A percentile compares a stretch with the other conserved stretches of the same genome.
Evolutionary conservation across 2,329 filamentous ascomycete genomes (phyloP).

Genomic region (Lanzia echinophila): DNA sequence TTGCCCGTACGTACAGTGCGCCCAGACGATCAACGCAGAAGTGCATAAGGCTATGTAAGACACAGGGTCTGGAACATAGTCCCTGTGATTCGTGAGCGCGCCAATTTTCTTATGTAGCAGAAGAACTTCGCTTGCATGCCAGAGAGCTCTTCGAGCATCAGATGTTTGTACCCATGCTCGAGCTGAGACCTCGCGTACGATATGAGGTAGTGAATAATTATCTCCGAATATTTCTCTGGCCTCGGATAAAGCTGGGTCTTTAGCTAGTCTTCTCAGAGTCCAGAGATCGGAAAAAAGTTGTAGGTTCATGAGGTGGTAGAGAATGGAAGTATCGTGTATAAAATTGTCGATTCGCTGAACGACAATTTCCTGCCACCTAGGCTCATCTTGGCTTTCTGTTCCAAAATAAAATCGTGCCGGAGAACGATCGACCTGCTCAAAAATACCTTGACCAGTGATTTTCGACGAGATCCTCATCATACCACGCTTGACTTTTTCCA

Average conservation of each 20-base stretch:
- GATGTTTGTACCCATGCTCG: slow-evolving; percentile 29
- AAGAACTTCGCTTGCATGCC: slow-evolving; percentile 32
- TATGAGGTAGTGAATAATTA: slow-evolving; percentile 9
- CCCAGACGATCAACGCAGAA: slow-evolving; percentile 33
- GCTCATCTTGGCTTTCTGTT: slow-evolving; percentile 18
- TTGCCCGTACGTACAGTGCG: slow-evolving; percentile 30
- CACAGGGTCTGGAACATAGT: slow-evolving; percentile 29
- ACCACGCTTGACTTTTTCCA: slow-evolving; percentile 16
- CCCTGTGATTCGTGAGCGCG: neutral
- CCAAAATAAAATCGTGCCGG: slow-evolving; percentile 21
- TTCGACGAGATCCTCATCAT: slow-evolving; percentile 15
- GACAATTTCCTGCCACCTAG: slow-evolving; percentile 15
- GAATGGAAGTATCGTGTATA: slow-evolving; percentile 31
- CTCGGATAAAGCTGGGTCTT: slow-evolving; percentile 10
- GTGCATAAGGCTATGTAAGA: slow-evolving; percentile 31
- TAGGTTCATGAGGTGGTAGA: slow-evolving; percentile 34
- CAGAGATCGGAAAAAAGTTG: slow-evolving; percentile 33
- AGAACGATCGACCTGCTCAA: slow-evolving; percentile 13
- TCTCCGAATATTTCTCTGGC: neutral
- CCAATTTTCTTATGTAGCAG: slow-evolving; percentile 12
- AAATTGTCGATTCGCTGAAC: slow-evolving; percentile 27
- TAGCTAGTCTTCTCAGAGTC: slow-evolving; percentile 28
- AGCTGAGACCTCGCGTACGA: slow-evolving; percentile 19
- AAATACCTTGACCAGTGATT: neutral
- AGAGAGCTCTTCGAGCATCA: slow-evolving; percentile 30